phyloP scores from a whole-genome alignment of 1,284 basidiomycete species.

The Cystobasidium sp. region DNA sequence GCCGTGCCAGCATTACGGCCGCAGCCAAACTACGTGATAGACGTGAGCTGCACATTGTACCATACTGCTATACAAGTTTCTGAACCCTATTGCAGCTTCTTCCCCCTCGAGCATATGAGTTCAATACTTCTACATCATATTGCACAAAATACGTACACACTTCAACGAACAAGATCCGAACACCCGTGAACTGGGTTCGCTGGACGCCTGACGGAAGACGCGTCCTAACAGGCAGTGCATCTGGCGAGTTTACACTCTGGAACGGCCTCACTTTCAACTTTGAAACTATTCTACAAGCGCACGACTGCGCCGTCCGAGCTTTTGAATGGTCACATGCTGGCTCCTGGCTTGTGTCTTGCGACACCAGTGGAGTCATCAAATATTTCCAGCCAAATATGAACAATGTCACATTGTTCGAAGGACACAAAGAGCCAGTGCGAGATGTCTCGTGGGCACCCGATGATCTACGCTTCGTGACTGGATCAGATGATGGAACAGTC shows the following conservation, averaged over 20 bases:
- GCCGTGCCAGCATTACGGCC: slow-evolving; percentile 76
- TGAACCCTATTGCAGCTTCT: slow-evolving; percentile 68
- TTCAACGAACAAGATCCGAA: slow-evolving; percentile 96
- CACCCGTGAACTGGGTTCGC: slow-evolving; percentile 93
- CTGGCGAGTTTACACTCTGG: slow-evolving; percentile 98
- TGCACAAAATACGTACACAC: slow-evolving; percentile 97
- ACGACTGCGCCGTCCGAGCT: slow-evolving; percentile 89
- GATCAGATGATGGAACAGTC: slow-evolving; percentile 91
- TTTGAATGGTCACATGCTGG: slow-evolving; percentile 90
- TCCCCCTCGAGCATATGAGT: slow-evolving; percentile 85
- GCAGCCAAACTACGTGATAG: slow-evolving; percentile 61
- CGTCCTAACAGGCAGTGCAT: slow-evolving; percentile 90
- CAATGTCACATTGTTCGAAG: slow-evolving; percentile 90
- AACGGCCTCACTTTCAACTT: slow-evolving; percentile 99
- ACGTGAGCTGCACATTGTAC: slow-evolving; percentile 46
- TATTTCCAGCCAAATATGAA: slow-evolving; percentile 99
- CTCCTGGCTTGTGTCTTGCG: slow-evolving; percentile 85
- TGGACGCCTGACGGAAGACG: slow-evolving; percentile 96
- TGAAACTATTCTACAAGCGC: slow-evolving; percentile 90
- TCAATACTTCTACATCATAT: slow-evolving; percentile 85
- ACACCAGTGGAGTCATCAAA: slow-evolving; percentile 93
- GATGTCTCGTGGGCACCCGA: slow-evolving; percentile 90
- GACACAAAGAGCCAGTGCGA: slow-evolving; percentile 79
- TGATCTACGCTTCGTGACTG: slow-evolving; percentile 87
- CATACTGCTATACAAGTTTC: background rate